Conservation (phyloP, 2,329 filamentous ascomycete genomes). For the Ascosphaera aggregata region DNA sequence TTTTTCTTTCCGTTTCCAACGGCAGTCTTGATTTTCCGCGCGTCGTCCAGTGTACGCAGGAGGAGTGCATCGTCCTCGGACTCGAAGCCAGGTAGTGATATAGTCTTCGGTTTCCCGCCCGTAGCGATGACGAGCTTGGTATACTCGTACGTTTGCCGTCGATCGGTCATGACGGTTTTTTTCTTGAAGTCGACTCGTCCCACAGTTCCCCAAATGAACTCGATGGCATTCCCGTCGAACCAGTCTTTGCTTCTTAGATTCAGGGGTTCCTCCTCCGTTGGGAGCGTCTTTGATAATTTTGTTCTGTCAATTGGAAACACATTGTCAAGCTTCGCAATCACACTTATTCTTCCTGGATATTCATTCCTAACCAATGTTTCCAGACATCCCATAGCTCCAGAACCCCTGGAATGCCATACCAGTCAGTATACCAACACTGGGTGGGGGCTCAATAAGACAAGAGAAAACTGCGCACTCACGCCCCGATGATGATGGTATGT, state of each 20-base stretch:
- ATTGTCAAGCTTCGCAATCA: too few species aligned
- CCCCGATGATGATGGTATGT: too few species aligned
- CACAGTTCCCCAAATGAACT: slow-evolving; percentile 36
- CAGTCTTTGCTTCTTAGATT: slow-evolving; percentile 54
- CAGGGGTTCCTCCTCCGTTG: slow-evolving; percentile 58
- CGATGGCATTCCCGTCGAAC: slow-evolving; percentile 41
- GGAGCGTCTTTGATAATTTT: slow-evolving; percentile 82
- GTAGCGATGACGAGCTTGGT: slow-evolving; percentile 79
- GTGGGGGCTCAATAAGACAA: too few species aligned
- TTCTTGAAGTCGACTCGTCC: slow-evolving; percentile 50
- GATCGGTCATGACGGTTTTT: slow-evolving; percentile 52
- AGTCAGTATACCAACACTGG: too few species aligned
- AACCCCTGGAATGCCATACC: too few species aligned
- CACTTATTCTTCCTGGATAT: too few species aligned
- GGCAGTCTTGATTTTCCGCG: slow-evolving; percentile 51
- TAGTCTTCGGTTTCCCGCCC: slow-evolving; percentile 49
- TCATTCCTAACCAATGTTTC: too few species aligned
- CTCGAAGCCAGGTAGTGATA: slow-evolving; percentile 71
- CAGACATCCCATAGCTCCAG: too few species aligned
- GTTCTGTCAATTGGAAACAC: slow-evolving; percentile 80
- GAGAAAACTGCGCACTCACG: too few species aligned
- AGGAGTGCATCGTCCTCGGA: slow-evolving; percentile 71
- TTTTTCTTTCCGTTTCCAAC: slow-evolving; percentile 72
- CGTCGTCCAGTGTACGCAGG: slow-evolving; percentile 54
- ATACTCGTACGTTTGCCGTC: slow-evolving; percentile 49